These are phyloP conservation scores for Raphanus raphanistrum DNA, from an alignment of 345 rosid species.

Conservation along the genomic window DNA sequence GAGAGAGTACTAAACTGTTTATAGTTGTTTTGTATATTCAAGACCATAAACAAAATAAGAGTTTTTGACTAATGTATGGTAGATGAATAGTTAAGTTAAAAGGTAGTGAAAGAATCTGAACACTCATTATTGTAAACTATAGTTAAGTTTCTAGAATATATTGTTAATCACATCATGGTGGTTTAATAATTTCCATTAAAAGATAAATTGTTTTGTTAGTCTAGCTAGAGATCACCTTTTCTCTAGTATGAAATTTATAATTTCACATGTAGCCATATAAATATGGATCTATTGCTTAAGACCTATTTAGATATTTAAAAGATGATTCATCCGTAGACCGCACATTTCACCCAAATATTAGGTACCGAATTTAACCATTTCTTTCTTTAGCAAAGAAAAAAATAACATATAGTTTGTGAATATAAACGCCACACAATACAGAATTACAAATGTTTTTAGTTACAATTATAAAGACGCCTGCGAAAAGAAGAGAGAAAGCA, in stretches of 20 bases:
- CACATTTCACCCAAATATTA: too few relatives aligned
- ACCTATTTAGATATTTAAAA: too few relatives aligned
- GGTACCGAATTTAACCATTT: too few relatives aligned
- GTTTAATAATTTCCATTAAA: too few relatives aligned
- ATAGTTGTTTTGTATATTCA: neutral
- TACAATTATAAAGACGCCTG: neutral
- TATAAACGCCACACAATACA: neutral
- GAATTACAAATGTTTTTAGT: neutral
- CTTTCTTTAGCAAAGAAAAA: too few relatives aligned
- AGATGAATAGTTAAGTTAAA: neutral
- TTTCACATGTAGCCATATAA: too few relatives aligned
- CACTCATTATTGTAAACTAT: neutral
- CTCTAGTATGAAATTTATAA: too few relatives aligned
- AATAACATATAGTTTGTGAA: neutral
- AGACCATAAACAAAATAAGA: neutral
- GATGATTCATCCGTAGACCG: too few relatives aligned
- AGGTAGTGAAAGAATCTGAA: neutral
- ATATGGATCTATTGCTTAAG: too few relatives aligned
- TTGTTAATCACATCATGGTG: too few relatives aligned
- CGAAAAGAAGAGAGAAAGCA: neutral
- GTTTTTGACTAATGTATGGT: neutral
- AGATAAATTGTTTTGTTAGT: too few relatives aligned
- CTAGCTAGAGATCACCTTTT: too few relatives aligned
- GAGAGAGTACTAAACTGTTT: neutral
- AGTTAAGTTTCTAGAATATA: neutral